Percentiles rank a stretch among this genome's conserved stretches.
Conservation (phyloP, 768 basidiomycete species). For the Suillus decipiens region DNA sequence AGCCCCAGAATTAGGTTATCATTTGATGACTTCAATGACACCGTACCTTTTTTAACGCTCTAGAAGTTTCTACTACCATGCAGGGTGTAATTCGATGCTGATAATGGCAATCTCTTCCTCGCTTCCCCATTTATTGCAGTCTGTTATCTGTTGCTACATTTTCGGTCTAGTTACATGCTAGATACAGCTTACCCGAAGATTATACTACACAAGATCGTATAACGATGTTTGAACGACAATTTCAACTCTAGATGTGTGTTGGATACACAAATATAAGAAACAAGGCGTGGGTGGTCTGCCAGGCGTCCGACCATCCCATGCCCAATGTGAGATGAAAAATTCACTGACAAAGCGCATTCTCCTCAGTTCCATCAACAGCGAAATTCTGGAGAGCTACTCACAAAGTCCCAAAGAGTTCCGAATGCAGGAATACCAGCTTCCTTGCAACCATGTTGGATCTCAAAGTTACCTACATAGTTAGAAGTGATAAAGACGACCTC, state of each 20-base stretch:
- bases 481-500: conserved; percentile 86
- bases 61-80: too few species aligned
- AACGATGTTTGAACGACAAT: too few species aligned
- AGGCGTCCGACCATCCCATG: conserved; percentile 11
- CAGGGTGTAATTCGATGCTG: too few species aligned
- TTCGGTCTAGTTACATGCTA: too few species aligned
- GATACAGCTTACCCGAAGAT: too few species aligned
- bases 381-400: conserved; percentile 21
- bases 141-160: too few species aligned
- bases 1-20: background rate
- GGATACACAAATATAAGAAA: conserved; percentile 14
- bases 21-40: background rate
- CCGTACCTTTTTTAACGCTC: background rate
- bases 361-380: conserved; percentile 7
- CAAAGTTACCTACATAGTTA: conserved; percentile 74
- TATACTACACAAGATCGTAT: too few species aligned
- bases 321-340: conserved; percentile 9
- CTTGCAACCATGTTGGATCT: conserved; percentile 81
- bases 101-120: too few species aligned
- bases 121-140: too few species aligned
- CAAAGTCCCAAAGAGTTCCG: conserved; percentile 75
- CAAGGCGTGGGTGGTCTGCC: background rate
- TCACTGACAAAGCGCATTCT: conserved; percentile 24
- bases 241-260: conserved; percentile 3
- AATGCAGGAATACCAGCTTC: conserved; percentile 65